A percentile compares a stretch with the other conserved stretches of the same genome.
Evolutionary conservation across 2,329 filamentous ascomycete species (phyloP).

Genomic region (Talaromyces amestolkiae): DNA sequence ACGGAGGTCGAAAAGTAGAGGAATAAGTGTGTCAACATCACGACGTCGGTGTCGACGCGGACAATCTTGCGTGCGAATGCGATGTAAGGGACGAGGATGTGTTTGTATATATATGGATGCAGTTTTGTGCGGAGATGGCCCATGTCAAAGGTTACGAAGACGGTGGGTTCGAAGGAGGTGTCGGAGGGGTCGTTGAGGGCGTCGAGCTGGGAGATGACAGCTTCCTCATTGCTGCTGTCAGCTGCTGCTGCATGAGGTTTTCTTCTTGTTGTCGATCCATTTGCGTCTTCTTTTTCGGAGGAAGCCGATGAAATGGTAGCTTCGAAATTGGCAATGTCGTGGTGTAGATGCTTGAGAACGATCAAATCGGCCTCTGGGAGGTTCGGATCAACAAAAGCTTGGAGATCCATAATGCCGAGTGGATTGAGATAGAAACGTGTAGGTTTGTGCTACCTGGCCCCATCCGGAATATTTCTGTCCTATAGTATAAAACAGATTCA

Average conservation of each 20-base stretch:
- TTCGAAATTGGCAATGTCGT: constrained; percentile 9
- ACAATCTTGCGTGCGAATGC: constrained; percentile 56
- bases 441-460: constrained; percentile 2
- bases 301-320: background rate
- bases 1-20: constrained; percentile 69
- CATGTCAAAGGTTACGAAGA: constrained; percentile 54
- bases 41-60: constrained; percentile 67
- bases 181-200: constrained; percentile 51
- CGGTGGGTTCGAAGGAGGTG: constrained; percentile 54
- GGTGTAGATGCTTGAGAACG: constrained; percentile 16
- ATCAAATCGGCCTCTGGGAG: constrained; percentile 15
- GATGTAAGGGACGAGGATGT: constrained; percentile 61
- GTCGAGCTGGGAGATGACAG: constrained; percentile 46
- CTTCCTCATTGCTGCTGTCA: constrained; percentile 22
- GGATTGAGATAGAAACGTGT: background rate
- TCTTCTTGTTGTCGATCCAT: background rate
- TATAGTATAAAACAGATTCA: background rate
- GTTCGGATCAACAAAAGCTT: constrained; percentile 14
- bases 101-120: constrained; percentile 29
- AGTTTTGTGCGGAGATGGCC: constrained; percentile 47
- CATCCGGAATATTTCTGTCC: background rate
- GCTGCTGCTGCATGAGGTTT: background rate
- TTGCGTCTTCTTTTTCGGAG: background rate
- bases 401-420: constrained; percentile 10
- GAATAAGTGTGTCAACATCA: constrained; percentile 74